Evolutionary conservation across 306 rosid species (phyloP).

Genomic region (Psophocarpus tetragonolobus): DNA sequence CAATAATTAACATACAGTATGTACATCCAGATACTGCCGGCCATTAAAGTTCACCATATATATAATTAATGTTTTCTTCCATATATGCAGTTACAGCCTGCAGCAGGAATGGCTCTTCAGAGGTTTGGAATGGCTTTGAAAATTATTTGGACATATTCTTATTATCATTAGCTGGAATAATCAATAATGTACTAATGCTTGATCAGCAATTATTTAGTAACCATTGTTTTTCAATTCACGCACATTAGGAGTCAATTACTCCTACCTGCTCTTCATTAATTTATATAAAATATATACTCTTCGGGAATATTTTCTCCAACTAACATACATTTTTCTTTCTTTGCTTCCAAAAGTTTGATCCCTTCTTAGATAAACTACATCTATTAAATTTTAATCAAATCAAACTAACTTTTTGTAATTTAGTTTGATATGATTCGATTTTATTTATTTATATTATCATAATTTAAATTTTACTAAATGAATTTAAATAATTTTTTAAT

Average conservation of each 20-base stretch:
- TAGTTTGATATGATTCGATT: too few species aligned
- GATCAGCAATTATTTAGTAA: background rate
- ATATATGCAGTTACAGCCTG: background rate
- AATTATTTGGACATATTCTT: background rate
- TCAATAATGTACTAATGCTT: background rate
- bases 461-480: too few species aligned
- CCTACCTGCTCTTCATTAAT: background rate
- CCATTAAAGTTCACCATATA: background rate
- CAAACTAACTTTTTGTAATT: too few species aligned
- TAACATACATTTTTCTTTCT: background rate
- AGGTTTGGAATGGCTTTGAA: slow-evolving; percentile 17
- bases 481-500: too few species aligned
- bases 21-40: too few species aligned
- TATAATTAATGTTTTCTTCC: background rate
- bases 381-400: too few species aligned
- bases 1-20: too few species aligned
- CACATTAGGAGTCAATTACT: background rate
- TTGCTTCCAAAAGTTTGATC: background rate
- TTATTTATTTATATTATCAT: too few species aligned
- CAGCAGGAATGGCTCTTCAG: slow-evolving; percentile 8
- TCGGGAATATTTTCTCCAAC: background rate
- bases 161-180: background rate
- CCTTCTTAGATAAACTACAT: background rate
- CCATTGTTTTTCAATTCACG: background rate
- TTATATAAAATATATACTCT: background rate